phyloP scores from a whole-genome alignment of 1,139 yeast species.

The Geotrichum europaeum region DNA sequence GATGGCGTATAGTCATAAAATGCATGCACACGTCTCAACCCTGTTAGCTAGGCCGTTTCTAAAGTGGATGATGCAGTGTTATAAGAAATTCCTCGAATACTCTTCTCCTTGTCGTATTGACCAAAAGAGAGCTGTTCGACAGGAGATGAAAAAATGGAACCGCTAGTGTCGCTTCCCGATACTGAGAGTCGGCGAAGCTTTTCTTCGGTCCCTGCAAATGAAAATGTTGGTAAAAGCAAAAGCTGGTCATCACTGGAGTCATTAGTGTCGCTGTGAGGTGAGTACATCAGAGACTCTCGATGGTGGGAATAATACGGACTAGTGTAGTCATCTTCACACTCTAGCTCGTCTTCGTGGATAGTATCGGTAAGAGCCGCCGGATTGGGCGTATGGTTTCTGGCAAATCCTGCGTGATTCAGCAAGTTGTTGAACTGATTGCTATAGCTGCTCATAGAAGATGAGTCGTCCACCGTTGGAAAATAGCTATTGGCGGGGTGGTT shows the following conservation, averaged over 20 bases:
- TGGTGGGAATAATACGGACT: not conserved
- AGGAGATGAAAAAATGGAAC: not conserved
- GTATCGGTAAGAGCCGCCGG: not conserved
- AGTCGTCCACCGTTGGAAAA: not conserved
- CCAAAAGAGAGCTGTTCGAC: not conserved
- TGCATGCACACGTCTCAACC: too few species aligned
- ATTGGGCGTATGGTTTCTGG: conserved; percentile 1
- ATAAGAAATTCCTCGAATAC: not conserved
- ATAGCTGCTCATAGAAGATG: not conserved
- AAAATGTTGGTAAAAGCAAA: not conserved
- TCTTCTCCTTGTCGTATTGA: conserved; percentile 2
- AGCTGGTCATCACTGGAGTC: not conserved
- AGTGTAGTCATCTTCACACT: not conserved
- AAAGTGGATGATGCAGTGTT: not conserved
- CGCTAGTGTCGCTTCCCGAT: not conserved
- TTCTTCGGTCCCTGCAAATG: not conserved
- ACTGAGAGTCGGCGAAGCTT: not conserved
- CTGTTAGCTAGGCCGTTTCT: not conserved
- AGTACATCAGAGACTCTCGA: not conserved
- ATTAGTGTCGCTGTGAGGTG: not conserved
- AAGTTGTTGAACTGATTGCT: conserved; percentile 5
- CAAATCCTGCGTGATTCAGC: conserved; percentile 9
- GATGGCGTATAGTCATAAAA: too few species aligned
- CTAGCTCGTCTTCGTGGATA: not conserved
- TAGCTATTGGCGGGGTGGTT: not conserved